Evolutionary conservation across 108 stramenopile species (phyloP).

Genomic region (Cyclostephanos tholiformis): DNA sequence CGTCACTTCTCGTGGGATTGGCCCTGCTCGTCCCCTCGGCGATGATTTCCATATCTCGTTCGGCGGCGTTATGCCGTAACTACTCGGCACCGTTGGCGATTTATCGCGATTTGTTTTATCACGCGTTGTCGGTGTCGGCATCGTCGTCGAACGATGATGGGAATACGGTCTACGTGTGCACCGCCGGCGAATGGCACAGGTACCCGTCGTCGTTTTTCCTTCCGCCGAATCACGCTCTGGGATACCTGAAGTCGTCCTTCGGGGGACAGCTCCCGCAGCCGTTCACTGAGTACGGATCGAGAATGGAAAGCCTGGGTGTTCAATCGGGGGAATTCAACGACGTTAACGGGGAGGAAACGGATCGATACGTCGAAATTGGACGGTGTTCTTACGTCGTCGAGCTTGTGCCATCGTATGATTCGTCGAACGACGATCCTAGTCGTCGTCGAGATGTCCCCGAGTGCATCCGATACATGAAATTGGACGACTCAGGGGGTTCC

Average conservation of each 20-base stretch:
- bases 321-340: conserved; percentile 76
- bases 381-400: conserved; percentile 83
- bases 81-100: conserved; percentile 79
- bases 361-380: conserved; percentile 55
- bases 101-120: conserved; percentile 54
- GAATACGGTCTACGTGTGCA: conserved; percentile 64
- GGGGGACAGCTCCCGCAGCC: conserved; percentile 91
- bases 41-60: conserved; percentile 59
- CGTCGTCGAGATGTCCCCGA: conserved; percentile 22
- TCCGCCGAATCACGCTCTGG: conserved; percentile 61
- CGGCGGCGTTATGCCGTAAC: conserved; percentile 66
- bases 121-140: conserved; percentile 1
- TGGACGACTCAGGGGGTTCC: conserved; percentile 26
- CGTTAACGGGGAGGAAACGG: conserved; percentile 69
- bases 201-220: conserved; percentile 93
- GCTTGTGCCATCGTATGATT: conserved; percentile 32
- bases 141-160: conserved; percentile 3
- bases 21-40: conserved; percentile 41
- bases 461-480: conserved; percentile 44
- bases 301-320: conserved; percentile 17
- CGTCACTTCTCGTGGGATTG: conserved; percentile 12
- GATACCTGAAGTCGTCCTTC: conserved; percentile 88
- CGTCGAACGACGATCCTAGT: not conserved
- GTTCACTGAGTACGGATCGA: conserved; percentile 68
- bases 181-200: conserved; percentile 97